Evolutionary conservation across 148 eudicot genomes (phyloP).

Genomic region (Camellia lanceoleosa): DNA sequence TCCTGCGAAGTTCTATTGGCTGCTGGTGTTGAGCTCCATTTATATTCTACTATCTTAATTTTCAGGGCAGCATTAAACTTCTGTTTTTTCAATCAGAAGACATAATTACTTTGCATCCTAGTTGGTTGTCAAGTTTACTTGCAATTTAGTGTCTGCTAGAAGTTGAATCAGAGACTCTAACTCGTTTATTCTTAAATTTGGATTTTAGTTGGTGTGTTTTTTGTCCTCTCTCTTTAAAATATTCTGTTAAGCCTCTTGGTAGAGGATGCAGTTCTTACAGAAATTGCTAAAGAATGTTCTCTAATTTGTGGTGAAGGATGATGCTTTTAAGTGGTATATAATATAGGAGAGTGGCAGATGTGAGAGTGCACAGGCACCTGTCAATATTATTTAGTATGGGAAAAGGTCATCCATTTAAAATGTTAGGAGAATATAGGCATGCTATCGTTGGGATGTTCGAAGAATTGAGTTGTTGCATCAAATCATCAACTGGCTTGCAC

Average conservation of each 20-base stretch:
- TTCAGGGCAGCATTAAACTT: neutral
- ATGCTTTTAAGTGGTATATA: neutral
- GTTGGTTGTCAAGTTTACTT: neutral
- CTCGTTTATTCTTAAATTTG: neutral
- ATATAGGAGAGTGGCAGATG: neutral
- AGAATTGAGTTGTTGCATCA: neutral
- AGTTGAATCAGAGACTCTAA: neutral
- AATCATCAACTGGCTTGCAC: neutral
- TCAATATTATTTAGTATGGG: neutral
- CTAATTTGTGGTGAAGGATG: neutral
- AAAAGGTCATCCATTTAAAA: neutral
- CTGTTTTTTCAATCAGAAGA: neutral
- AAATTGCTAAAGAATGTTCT: neutral
- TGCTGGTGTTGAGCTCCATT: neutral
- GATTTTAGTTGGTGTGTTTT: neutral
- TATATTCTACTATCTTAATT: neutral
- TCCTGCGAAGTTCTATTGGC: neutral
- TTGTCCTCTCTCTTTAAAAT: neutral
- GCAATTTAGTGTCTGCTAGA: neutral
- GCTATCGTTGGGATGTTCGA: neutral
- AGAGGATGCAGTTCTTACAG: neutral
- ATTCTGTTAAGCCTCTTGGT: neutral
- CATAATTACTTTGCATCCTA: neutral
- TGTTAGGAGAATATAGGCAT: neutral
- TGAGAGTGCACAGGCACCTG: constrained; percentile 1